Evolutionary conservation across 2,329 filamentous ascomycete genomes (phyloP), one percentile per base, ranked within the genome.

Genomic region (Piedraia hortae): DNA sequence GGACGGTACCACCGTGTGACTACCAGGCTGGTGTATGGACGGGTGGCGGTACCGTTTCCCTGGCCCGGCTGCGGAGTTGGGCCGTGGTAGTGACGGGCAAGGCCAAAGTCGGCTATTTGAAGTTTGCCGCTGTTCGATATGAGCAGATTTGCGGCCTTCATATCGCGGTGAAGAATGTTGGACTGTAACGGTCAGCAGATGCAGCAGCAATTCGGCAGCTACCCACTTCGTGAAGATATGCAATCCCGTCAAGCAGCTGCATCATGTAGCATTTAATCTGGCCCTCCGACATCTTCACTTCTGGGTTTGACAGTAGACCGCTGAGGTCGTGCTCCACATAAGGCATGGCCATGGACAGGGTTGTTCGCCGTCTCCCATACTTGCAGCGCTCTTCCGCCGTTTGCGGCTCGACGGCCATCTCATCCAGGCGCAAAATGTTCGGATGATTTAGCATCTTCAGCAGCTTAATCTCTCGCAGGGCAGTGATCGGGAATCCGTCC

Each of bases 271-370:
- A 97, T 46, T 97, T 97, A 46, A 93, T 89, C 43, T 93, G 80
- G 4, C 75, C 60, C 38, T 80, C 69, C 21, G 71, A 73, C 38
- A 97, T 82, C 18, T 62, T 61, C 17, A 97, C 80, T 4, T 69
- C 66, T 6, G 82, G 82, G 37, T 97, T 97, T 44, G 93, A 85
- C 36, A 97, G 65, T 14, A 97, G 62, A 19, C 85, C 85, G 5
- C 82, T 89, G n/a, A 97, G 59, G 47, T 97, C 85, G 48, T 97
- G 85, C 36, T 93, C 80, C 78, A 93, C 91, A 46, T 97, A 97
- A 4, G 82, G 85, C 19, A 70, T 91, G 22, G 89, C 82, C 85
- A 97, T 97, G 49, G 93, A 93, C 56, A 97, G 78, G 34, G 80
- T 80, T 3, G 70, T 68, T 27, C 69, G 64, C 34, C 54, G 54